Evolutionary conservation across 2,329 filamentous ascomycete genomes (phyloP).

Genomic region (Paraphaeosphaeria minitans): DNA sequence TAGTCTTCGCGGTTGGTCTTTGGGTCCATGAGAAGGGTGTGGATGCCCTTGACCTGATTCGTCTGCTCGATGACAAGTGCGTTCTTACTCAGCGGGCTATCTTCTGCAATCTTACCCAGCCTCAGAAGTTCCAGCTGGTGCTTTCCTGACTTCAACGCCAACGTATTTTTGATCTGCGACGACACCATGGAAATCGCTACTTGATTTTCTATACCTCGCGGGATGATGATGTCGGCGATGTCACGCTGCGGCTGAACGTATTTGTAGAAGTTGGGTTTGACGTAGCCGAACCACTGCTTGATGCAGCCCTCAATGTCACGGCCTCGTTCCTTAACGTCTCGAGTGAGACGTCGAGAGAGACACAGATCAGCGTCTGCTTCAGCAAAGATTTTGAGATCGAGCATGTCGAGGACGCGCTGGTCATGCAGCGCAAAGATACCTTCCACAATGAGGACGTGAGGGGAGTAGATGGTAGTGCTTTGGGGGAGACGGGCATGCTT

Average conservation of each 20-base stretch:
- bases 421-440: slow-evolving; percentile 96
- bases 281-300: slow-evolving; percentile 96
- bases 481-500: slow-evolving; percentile 80
- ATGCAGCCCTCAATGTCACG: slow-evolving; percentile 94
- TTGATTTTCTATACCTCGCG: slow-evolving; percentile 89
- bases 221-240: slow-evolving; percentile 93
- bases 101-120: slow-evolving; percentile 73
- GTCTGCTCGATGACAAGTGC: slow-evolving; percentile 77
- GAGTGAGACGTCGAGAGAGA: slow-evolving; percentile 63
- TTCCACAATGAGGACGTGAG: slow-evolving; percentile 92
- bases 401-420: slow-evolving; percentile 77
- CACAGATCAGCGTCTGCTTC: slow-evolving; percentile 96
- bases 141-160: slow-evolving; percentile 81
- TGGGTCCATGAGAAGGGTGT: slow-evolving; percentile 84
- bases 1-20: slow-evolving; percentile 85
- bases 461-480: slow-evolving; percentile 91
- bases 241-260: slow-evolving; percentile 91
- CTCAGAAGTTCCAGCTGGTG: slow-evolving; percentile 80
- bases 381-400: slow-evolving; percentile 97
- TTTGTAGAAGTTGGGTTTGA: slow-evolving; percentile 96
- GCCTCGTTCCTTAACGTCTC: slow-evolving; percentile 87
- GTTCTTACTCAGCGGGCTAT: slow-evolving; percentile 73
- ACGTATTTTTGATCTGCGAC: slow-evolving; percentile 86
- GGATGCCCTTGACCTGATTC: slow-evolving; percentile 83
- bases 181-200: slow-evolving; percentile 96